Percentiles rank a stretch among this genome's conserved stretches.
phyloP scores from a whole-genome alignment of 2,329 filamentous ascomycete species.

The Thermothelomyces thermophilus region DNA sequence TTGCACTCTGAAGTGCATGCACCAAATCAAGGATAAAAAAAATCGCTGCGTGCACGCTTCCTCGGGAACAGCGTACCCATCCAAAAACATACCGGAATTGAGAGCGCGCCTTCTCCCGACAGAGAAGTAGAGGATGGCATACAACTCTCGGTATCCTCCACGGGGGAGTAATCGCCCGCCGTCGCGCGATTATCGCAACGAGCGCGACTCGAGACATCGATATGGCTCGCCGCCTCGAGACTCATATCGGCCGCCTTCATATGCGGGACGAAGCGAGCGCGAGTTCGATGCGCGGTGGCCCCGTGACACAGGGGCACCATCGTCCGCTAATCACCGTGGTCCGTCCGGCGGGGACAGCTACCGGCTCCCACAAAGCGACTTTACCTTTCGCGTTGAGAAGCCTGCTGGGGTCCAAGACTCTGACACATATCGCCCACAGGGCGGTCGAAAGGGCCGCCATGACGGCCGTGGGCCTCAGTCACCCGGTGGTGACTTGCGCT shows the following conservation, averaged over 20 bases:
- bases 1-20: too few species aligned
- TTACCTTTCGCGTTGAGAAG: slow-evolving; percentile 50
- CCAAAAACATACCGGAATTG: not conserved
- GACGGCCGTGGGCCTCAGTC: slow-evolving; percentile 5
- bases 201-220: slow-evolving; percentile 17
- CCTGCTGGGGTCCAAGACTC: slow-evolving; percentile 41
- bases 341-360: slow-evolving; percentile 23
- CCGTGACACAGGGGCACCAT: slow-evolving; percentile 3
- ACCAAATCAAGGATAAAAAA: too few species aligned
- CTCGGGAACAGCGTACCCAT: not conserved
- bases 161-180: slow-evolving; percentile 6
- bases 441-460: slow-evolving; percentile 12
- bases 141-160: slow-evolving; percentile 13
- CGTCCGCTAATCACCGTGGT: slow-evolving; percentile 6
- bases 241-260: slow-evolving; percentile 14
- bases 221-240: slow-evolving; percentile 10
- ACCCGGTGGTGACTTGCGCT: slow-evolving; percentile 3
- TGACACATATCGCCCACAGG: slow-evolving; percentile 30
- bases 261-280: slow-evolving; percentile 9
- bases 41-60: too few species aligned
- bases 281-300: not conserved
- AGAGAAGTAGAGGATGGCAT: slow-evolving; percentile 12
- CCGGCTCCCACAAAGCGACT: slow-evolving; percentile 42
- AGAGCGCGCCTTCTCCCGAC: not conserved
- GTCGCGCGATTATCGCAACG: slow-evolving; percentile 16